Percentiles rank a stretch among this genome's conserved stretches.
Conservation (phyloP, 805 yeast species). For the Saccharomycopsis selenospora region DNA sequence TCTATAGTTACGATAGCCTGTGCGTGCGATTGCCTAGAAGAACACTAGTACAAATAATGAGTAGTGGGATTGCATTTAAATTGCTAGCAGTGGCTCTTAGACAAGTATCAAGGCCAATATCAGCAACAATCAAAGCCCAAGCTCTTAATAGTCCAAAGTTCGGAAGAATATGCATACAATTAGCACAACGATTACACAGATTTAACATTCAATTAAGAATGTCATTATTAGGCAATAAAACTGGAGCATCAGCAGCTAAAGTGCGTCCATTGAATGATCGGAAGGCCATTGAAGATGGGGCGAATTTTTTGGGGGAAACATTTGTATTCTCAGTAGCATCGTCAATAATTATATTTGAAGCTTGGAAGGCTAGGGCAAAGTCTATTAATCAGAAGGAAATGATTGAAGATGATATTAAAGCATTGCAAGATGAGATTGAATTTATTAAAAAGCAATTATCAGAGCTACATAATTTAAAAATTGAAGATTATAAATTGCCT, state of each 20-base stretch:
- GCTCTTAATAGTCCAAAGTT: conserved; percentile 68
- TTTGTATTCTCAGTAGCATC: conserved; percentile 81
- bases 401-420: conserved; percentile 63
- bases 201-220: conserved; percentile 57
- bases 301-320: conserved; percentile 67
- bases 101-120: conserved; percentile 75
- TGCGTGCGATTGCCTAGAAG: too few species aligned
- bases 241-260: conserved; percentile 27
- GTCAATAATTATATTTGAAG: conserved; percentile 62
- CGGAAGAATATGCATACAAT: conserved; percentile 50
- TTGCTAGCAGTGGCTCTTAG: conserved; percentile 62
- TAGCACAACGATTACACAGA: conserved; percentile 67
- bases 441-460: conserved; percentile 43
- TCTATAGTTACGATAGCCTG: too few species aligned
- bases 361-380: conserved; percentile 58
- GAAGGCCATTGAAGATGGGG: conserved; percentile 77
- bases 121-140: conserved; percentile 56
- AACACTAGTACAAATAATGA: too few species aligned
- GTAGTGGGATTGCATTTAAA: conserved; percentile 66
- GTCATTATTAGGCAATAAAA: conserved; percentile 48
- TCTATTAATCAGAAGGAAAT: conserved; percentile 54
- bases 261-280: conserved; percentile 76
- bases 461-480: conserved; percentile 31
- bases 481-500: conserved; percentile 46
- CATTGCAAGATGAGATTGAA: conserved; percentile 64